A percentile compares a stretch with the other conserved stretches of the same genome.
phyloP scores from a whole-genome alignment of 148 eudicot genomes.

The Vaccinium vitisidaea region DNA sequence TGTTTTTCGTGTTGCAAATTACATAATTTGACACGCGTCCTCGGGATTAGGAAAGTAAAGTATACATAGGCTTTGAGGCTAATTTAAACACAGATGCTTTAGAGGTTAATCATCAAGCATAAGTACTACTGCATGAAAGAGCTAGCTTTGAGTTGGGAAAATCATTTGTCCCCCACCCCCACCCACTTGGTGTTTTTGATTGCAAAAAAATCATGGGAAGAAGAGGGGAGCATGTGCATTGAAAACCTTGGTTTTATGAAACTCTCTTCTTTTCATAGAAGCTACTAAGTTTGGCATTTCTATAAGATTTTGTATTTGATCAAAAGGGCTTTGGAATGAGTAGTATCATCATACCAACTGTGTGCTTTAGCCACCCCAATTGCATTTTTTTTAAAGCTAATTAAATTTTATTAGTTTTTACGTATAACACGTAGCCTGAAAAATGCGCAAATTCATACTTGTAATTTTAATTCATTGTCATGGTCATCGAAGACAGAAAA shows the following conservation, averaged over 20 bases:
- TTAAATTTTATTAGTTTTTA: too few species aligned
- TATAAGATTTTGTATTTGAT: not conserved
- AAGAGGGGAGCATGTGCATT: slow-evolving; percentile 3
- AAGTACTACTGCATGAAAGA: too few species aligned
- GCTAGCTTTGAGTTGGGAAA: too few species aligned
- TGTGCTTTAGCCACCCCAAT: not conserved
- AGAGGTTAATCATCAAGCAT: not conserved
- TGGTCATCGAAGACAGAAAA: too few species aligned
- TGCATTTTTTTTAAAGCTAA: not conserved
- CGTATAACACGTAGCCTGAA: too few species aligned
- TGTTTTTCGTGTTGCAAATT: too few species aligned
- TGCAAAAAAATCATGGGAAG: not conserved
- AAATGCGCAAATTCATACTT: too few species aligned
- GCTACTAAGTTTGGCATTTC: not conserved
- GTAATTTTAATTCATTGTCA: too few species aligned
- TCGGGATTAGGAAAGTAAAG: not conserved
- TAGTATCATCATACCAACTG: not conserved
- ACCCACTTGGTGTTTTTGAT: not conserved
- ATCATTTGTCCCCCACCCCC: not conserved
- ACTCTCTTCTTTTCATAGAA: slow-evolving; percentile 4
- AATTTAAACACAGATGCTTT: not conserved
- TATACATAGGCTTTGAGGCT: not conserved
- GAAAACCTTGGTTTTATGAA: not conserved
- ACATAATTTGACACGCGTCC: not conserved
- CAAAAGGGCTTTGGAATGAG: not conserved